Percentiles rank a stretch among this genome's conserved stretches.
These are phyloP conservation scores for Cyberlindnera meyerae DNA, from an alignment of 805 yeast genomes.

Conservation along the genomic window DNA sequence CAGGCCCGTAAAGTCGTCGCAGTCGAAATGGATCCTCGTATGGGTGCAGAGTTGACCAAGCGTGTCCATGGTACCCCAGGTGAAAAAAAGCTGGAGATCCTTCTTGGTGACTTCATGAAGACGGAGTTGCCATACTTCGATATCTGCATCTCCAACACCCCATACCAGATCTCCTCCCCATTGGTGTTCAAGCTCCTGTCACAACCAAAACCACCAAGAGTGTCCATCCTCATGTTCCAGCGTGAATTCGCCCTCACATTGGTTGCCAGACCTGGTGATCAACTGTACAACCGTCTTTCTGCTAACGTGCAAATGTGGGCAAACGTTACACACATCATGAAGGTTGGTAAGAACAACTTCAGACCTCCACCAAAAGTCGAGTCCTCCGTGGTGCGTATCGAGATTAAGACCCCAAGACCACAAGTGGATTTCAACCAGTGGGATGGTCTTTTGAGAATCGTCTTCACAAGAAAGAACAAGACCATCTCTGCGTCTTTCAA, in stretches of 20 bases:
- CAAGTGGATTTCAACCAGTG: constrained; percentile 89
- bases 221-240: constrained; percentile 94
- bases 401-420: constrained; percentile 91
- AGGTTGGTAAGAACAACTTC: constrained; percentile 94
- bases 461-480: constrained; percentile 89
- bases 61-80: constrained; percentile 97
- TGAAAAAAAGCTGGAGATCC: constrained; percentile 84
- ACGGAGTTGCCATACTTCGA: constrained; percentile 93
- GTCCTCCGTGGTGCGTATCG: constrained; percentile 91
- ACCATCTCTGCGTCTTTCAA: constrained; percentile 92
- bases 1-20: constrained; percentile 94
- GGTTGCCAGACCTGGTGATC: constrained; percentile 95
- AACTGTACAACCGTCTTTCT: constrained; percentile 84
- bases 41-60: constrained; percentile 98
- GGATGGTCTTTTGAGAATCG: constrained; percentile 92
- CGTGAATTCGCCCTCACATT: constrained; percentile 93
- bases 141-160: constrained; percentile 94
- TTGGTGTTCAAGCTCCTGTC: constrained; percentile 87
- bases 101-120: constrained; percentile 94
- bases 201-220: constrained; percentile 92
- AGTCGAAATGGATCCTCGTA: constrained; percentile 98
- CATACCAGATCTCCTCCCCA: constrained; percentile 96
- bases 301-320: constrained; percentile 99
- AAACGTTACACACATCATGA: constrained; percentile 97
- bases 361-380: constrained; percentile 99